phyloP scores from a whole-genome alignment of 202 grass and related monocot genomes.

The Dendrocalamus latiflorus region DNA sequence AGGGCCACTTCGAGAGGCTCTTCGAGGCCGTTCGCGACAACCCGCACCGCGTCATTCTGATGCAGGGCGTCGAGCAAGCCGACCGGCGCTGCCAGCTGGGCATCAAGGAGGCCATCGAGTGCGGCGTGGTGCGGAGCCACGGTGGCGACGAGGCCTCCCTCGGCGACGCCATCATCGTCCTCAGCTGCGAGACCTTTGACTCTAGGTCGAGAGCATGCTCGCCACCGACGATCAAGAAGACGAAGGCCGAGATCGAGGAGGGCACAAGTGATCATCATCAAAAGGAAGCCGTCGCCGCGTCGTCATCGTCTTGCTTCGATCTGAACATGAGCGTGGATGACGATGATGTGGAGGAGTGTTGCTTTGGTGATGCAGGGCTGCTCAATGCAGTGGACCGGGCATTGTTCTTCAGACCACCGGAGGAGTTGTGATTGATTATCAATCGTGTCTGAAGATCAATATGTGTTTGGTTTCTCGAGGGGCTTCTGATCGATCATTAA shows the following conservation, averaged over 20 bases:
- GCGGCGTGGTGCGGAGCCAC: conserved; percentile 14
- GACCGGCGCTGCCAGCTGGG: conserved; percentile 26
- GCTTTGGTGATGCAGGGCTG: conserved; percentile 37
- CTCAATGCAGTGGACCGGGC: conserved; percentile 47
- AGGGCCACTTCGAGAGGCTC: conserved; percentile 41
- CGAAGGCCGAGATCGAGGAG: conserved; percentile 8
- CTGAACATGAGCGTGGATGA: conserved; percentile 54
- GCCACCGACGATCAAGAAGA: conserved; percentile 36
- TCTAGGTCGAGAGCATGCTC: conserved; percentile 47
- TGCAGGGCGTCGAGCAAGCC: conserved; percentile 54
- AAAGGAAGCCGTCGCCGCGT: background rate
- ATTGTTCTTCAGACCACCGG: conserved; percentile 58
- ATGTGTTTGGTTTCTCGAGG: background rate
- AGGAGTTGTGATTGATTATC: conserved; percentile 24
- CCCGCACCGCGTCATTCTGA: conserved; percentile 53
- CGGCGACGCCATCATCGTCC: conserved; percentile 63
- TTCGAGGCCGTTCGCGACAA: conserved; percentile 55
- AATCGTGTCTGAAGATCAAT: background rate
- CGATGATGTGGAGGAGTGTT: conserved; percentile 34
- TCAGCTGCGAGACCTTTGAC: conserved; percentile 58
- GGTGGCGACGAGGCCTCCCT: conserved; percentile 33
- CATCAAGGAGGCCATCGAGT: conserved; percentile 48
- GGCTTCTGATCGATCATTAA: background rate
- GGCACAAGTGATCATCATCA: background rate
- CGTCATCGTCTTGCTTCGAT: conserved; percentile 44